Evolutionary conservation across 768 basidiomycete species (phyloP), one percentile per base, ranked within the genome.

Genomic region (Termitomyces sp.): DNA sequence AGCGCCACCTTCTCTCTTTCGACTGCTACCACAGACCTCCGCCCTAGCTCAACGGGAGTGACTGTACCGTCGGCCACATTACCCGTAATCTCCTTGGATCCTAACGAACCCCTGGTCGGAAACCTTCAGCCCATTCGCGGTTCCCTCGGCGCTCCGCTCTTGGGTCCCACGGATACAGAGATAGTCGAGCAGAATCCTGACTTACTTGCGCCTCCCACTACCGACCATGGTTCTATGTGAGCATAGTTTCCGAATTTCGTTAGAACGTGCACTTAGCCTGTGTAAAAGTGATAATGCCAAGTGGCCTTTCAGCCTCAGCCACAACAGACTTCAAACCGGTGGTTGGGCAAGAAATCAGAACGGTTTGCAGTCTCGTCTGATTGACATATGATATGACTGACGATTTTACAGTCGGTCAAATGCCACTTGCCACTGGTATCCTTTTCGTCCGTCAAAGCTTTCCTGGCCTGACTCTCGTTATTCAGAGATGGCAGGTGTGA

Each of bases 321-420:
- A 79, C 63, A 84, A 82, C 60, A 77, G 81, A n/a, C 66, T 86
- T 16, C 77, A 79, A 57, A 76, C 75, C 0, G 84, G 83, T 13
- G 84, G 84, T 0, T 86, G 84, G 84, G 81, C 82, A 28, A 74
- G 83, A 42, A 76, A 83, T 62, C 73, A 83, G 67, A 82, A 82
- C 54, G 64, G 81, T 80, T 49, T 15, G 74, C 37, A 10, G n/a
- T n/a, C 5, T 24, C 52, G 24, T 29, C 22, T 49, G 15, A 34
- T 49, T 36, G 46, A 28, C 36, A 26, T 26, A 39, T n/a, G 18
- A 9, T 53, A 2, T 56, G 48, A 53, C 51, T 24, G 45, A 39
- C 16, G 29, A 45, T 28, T 34, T 31, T 36, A 60, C 29, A 83
- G 82, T 73, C 53, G 68, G 68, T 34, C 64, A 68, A 1, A 74